A percentile compares a stretch with the other conserved stretches of the same genome.
Conservation (phyloP, 2,329 filamentous ascomycete genomes). For the Bretziella fagacearum region DNA sequence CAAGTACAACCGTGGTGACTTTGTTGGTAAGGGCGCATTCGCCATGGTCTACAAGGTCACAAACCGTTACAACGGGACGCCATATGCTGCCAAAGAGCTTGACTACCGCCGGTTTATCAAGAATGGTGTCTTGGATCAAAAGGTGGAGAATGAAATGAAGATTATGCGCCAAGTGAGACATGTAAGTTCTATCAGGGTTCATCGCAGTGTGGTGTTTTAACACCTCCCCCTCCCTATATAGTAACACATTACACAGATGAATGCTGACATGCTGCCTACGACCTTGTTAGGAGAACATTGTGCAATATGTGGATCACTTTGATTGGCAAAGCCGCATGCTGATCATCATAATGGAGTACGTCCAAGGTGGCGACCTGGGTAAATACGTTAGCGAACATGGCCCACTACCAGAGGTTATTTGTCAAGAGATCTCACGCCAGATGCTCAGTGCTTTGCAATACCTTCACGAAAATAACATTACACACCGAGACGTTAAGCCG, state of each 20-base stretch:
- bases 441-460: slow-evolving; percentile 72
- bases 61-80: slow-evolving; percentile 62
- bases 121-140: slow-evolving; percentile 74
- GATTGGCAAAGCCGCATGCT: slow-evolving; percentile 69
- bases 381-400: slow-evolving; percentile 47
- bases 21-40: slow-evolving; percentile 86
- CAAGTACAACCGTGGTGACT: slow-evolving; percentile 66
- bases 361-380: slow-evolving; percentile 68
- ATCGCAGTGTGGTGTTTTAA: neutral
- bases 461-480: slow-evolving; percentile 74
- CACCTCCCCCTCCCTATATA: neutral
- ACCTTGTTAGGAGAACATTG: slow-evolving; percentile 48
- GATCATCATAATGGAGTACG: slow-evolving; percentile 94
- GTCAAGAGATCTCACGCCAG: slow-evolving; percentile 56
- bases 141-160: slow-evolving; percentile 90
- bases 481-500: slow-evolving; percentile 95
- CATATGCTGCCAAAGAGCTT: slow-evolving; percentile 85
- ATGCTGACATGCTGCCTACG: neutral
- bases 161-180: slow-evolving; percentile 82
- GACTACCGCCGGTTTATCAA: slow-evolving; percentile 90
- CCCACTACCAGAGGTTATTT: slow-evolving; percentile 47
- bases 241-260: neutral
- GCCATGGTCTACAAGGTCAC: slow-evolving; percentile 85
- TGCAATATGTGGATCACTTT: slow-evolving; percentile 77
- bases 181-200: slow-evolving; percentile 35